Percentiles rank a stretch among this genome's conserved stretches.
Conservation (phyloP, 768 basidiomycete species). For the Lyophyllum semitale region DNA sequence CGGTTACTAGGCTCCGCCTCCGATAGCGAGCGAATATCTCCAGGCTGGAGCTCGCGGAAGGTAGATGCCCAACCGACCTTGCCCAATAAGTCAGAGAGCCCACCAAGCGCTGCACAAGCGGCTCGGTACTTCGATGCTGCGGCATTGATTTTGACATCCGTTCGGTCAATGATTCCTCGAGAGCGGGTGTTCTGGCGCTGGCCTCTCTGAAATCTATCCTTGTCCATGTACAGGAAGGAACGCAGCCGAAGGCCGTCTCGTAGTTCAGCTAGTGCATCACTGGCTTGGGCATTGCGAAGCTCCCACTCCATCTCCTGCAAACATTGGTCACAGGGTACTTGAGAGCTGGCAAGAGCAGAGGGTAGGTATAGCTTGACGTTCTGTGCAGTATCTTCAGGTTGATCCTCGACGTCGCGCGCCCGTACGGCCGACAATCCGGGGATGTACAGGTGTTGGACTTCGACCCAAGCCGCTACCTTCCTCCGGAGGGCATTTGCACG, state of each 20-base stretch:
- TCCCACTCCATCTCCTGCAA: slow-evolving; percentile 7
- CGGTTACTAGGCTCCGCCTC: not conserved
- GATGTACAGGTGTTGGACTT: slow-evolving; percentile 18
- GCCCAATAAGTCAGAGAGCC: slow-evolving; percentile 1
- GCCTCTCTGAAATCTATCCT: slow-evolving; percentile 14
- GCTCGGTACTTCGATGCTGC: slow-evolving; percentile 8
- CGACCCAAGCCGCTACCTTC: slow-evolving; percentile 16
- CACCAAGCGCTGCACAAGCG: slow-evolving; percentile 1
- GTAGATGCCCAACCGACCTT: slow-evolving; percentile 4
- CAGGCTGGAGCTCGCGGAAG: slow-evolving; percentile 5
- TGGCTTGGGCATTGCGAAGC: slow-evolving; percentile 13
- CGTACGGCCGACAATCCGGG: not conserved
- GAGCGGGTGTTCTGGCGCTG: slow-evolving; percentile 15
- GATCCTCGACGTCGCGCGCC: no score
- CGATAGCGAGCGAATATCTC: slow-evolving; percentile 11
- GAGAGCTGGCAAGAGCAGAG: not conserved
- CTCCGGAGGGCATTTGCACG: slow-evolving; percentile 7
- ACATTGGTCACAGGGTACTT: not conserved
- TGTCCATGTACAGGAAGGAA: slow-evolving; percentile 9
- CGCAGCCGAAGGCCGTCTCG: slow-evolving; percentile 10
- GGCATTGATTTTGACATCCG: slow-evolving; percentile 5
- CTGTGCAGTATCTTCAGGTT: not conserved
- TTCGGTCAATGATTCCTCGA: slow-evolving; percentile 1
- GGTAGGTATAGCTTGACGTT: slow-evolving; percentile 10
- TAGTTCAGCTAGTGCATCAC: slow-evolving; percentile 13